These are phyloP conservation scores for Wickerhamomyces alni DNA, from an alignment of 805 yeast genomes.

Conservation along the genomic window DNA sequence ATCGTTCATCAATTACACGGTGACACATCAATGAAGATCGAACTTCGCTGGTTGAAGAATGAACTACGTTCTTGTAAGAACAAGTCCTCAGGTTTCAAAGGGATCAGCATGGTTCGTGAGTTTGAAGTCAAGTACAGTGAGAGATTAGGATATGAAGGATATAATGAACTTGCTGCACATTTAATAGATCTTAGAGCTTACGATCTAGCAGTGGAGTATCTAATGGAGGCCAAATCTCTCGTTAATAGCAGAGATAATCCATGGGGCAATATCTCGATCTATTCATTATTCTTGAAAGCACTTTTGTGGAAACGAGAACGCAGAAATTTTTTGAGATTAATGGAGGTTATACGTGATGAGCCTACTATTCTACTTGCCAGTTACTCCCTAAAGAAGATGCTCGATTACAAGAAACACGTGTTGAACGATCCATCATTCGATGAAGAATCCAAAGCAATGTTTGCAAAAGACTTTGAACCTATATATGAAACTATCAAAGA, in stretches of 20 bases:
- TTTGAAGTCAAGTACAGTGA: background rate
- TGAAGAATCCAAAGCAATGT: background rate
- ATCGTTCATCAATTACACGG: conserved; percentile 10
- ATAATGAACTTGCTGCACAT: background rate
- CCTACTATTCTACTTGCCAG: background rate
- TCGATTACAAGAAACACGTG: conserved; percentile 1
- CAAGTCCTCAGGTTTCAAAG: background rate
- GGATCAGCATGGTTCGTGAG: background rate
- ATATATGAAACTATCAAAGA: background rate
- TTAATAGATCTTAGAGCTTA: background rate
- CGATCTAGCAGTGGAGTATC: background rate
- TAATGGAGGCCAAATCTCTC: background rate
- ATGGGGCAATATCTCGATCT: background rate
- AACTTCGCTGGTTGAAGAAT: conserved; percentile 6
- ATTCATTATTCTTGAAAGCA: background rate
- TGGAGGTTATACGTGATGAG: background rate
- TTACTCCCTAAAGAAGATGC: background rate
- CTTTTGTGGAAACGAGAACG: background rate
- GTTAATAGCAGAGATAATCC: background rate
- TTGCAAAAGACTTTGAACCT: background rate
- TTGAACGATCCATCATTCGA: background rate
- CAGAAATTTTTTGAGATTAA: background rate
- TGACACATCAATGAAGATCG: conserved; percentile 10
- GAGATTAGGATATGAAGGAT: background rate
- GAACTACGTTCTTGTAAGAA: background rate